phyloP scores from a whole-genome alignment of 441 rosid genomes.

The Raphanus hybrid region DNA sequence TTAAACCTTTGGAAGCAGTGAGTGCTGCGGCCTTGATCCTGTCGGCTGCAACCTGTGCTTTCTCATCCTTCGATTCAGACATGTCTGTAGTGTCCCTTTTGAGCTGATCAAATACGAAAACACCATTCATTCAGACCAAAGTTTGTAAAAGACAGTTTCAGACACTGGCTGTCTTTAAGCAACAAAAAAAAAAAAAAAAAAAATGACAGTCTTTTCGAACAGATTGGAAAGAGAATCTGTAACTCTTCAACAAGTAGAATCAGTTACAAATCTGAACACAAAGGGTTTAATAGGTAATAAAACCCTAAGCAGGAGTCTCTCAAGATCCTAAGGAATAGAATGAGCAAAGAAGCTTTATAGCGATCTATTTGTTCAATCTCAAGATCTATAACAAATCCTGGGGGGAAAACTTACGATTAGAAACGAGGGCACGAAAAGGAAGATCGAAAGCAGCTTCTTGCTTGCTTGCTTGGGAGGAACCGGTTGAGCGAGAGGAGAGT shows the following conservation, averaged over 20 bases:
- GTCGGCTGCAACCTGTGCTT: constrained; percentile 87
- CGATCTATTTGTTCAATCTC: constrained; percentile 1
- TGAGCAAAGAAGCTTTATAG: constrained; percentile 2
- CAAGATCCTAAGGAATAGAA: too few relatives aligned
- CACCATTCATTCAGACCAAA: not conserved
- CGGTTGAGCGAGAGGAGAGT: not conserved
- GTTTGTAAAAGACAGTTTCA: not conserved
- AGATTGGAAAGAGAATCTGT: too few relatives aligned
- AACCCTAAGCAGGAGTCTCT: not conserved
- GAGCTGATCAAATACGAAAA: not conserved
- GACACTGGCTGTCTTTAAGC: too few relatives aligned
- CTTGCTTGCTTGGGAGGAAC: not conserved
- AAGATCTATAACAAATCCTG: constrained; percentile 24
- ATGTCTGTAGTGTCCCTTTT: constrained; percentile 31
- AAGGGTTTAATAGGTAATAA: not conserved
- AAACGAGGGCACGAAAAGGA: not conserved
- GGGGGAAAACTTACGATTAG: constrained; percentile 26
- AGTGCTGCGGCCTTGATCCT: constrained; percentile 90
- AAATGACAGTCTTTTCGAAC: too few relatives aligned
- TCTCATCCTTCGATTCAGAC: constrained; percentile 86
- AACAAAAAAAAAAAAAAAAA: too few relatives aligned
- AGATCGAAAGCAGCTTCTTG: not conserved
- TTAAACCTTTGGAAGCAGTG: constrained; percentile 85
- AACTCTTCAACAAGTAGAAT: too few relatives aligned
- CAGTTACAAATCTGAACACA: too few relatives aligned